These are phyloP conservation scores for Gloeostereum incarnatum DNA, from an alignment of 768 basidiomycete species.

Conservation along the genomic window DNA sequence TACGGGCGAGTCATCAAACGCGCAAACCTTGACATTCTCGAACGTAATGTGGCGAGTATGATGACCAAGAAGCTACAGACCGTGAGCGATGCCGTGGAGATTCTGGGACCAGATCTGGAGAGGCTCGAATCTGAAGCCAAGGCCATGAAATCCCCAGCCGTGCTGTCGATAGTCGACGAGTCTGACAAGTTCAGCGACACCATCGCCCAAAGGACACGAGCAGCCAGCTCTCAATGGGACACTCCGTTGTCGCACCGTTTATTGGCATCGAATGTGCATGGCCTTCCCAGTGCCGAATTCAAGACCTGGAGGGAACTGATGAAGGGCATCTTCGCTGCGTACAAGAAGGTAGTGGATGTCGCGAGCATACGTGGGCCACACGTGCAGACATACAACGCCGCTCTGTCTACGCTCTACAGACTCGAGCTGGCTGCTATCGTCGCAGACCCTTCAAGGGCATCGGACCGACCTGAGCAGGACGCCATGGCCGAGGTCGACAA, in stretches of 20 bases:
- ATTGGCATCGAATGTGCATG: conserved; percentile 3
- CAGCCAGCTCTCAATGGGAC: not conserved
- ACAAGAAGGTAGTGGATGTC: conserved; percentile 1
- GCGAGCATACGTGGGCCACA: conserved; percentile 3
- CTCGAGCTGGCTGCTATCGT: conserved; percentile 1
- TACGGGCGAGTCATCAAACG: conserved; percentile 57
- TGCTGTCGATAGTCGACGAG: not conserved
- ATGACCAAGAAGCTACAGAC: conserved; percentile 36
- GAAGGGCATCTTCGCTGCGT: not conserved
- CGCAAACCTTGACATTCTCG: conserved; percentile 55
- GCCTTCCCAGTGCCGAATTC: not conserved
- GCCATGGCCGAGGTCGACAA: no score
- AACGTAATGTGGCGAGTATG: conserved; percentile 46
- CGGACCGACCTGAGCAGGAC: no score
- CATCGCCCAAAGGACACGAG: not conserved
- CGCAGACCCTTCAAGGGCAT: conserved; percentile 5
- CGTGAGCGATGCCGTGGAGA: conserved; percentile 17
- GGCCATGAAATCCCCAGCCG: conserved; percentile 3
- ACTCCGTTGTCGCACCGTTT: not conserved
- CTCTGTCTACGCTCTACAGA: conserved; percentile 4
- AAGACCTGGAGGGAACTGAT: conserved; percentile 3
- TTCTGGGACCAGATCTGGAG: conserved; percentile 15
- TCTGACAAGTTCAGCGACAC: not conserved
- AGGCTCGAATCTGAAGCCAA: conserved; percentile 10
- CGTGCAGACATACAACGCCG: conserved; percentile 3